Evolutionary conservation across 768 basidiomycete species (phyloP).

Genomic region (Gymnopilus junonius): DNA sequence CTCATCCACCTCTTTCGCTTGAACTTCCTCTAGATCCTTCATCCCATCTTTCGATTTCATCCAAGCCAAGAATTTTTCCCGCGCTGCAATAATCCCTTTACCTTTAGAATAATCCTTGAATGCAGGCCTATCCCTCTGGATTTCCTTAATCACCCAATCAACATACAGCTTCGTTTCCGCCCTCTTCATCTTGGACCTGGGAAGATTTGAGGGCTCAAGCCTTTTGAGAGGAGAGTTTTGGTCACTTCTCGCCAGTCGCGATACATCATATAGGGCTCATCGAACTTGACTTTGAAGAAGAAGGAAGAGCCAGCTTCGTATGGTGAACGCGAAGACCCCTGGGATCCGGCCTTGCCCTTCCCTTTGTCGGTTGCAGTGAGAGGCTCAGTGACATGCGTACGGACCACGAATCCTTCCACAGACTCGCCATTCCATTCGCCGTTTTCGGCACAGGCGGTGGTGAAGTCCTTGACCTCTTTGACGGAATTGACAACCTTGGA

Average conservation of each 20-base stretch:
- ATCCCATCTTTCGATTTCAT: slow-evolving; percentile 48
- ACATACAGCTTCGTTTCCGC: slow-evolving; percentile 82
- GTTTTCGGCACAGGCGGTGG: slow-evolving; percentile 61
- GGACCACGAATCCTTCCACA: slow-evolving; percentile 94
- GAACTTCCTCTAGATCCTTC: slow-evolving; percentile 33
- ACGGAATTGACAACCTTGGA: slow-evolving; percentile 64
- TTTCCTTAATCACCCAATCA: slow-evolving; percentile 82
- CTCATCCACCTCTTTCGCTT: slow-evolving; percentile 33
- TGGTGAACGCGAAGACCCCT: slow-evolving; percentile 46
- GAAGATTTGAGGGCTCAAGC: slow-evolving; percentile 43
- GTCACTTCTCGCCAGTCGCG: slow-evolving; percentile 97
- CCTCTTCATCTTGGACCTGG: slow-evolving; percentile 71
- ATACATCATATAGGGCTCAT: slow-evolving; percentile 99
- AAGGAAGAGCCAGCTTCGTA: slow-evolving; percentile 84
- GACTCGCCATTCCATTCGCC: slow-evolving; percentile 85
- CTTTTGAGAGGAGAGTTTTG: slow-evolving; percentile 62
- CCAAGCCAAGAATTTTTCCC: slow-evolving; percentile 82
- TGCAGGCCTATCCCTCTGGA: slow-evolving; percentile 57
- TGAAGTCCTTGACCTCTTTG: slow-evolving; percentile 72
- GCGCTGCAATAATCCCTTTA: slow-evolving; percentile 84
- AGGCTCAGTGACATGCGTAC: slow-evolving; percentile 62
- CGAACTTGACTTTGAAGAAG: slow-evolving; percentile 99
- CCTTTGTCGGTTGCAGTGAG: slow-evolving; percentile 32
- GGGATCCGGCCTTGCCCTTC: slow-evolving; percentile 20
- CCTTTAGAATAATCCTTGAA: slow-evolving; percentile 72